phyloP scores from a whole-genome alignment of 768 basidiomycete species.

The Strobilomyces echinocephalus region DNA sequence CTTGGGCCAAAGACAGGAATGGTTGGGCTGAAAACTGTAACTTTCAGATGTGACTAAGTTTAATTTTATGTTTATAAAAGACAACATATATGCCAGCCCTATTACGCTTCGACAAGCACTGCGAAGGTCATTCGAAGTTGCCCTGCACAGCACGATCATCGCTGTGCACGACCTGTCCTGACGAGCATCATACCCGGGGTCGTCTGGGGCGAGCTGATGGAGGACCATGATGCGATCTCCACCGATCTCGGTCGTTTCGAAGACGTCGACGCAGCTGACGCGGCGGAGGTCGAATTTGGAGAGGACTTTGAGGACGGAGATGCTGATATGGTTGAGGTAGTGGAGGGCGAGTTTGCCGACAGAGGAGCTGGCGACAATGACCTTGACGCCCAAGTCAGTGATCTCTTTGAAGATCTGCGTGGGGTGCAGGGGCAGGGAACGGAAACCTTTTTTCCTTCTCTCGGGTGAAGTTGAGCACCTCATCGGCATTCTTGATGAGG shows the following conservation, averaged over 20 bases:
- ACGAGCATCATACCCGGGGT: slow-evolving; percentile 57
- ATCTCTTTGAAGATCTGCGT: slow-evolving; percentile 92
- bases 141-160: too few species aligned
- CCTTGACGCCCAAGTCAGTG: slow-evolving; percentile 88
- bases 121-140: too few species aligned
- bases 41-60: too few species aligned
- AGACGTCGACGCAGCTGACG: slow-evolving; percentile 90
- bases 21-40: too few species aligned
- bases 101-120: too few species aligned
- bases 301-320: slow-evolving; percentile 94
- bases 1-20: too few species aligned
- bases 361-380: slow-evolving; percentile 88
- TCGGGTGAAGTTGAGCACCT: slow-evolving; percentile 94
- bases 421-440: too few species aligned
- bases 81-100: too few species aligned
- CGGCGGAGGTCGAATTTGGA: slow-evolving; percentile 97
- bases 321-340: slow-evolving; percentile 89
- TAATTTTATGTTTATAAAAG: too few species aligned
- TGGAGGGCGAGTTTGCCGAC: slow-evolving; percentile 96
- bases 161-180: too few species aligned
- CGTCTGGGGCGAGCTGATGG: slow-evolving; percentile 69
- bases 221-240: slow-evolving; percentile 97
- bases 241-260: slow-evolving; percentile 94
- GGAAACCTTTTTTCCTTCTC: slow-evolving; percentile 99
- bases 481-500: slow-evolving; percentile 88